Percentiles rank a stretch among this genome's conserved stretches.
Conservation (phyloP, 2,329 filamentous ascomycete genomes). For the Myriosclerotinia curreyana region DNA sequence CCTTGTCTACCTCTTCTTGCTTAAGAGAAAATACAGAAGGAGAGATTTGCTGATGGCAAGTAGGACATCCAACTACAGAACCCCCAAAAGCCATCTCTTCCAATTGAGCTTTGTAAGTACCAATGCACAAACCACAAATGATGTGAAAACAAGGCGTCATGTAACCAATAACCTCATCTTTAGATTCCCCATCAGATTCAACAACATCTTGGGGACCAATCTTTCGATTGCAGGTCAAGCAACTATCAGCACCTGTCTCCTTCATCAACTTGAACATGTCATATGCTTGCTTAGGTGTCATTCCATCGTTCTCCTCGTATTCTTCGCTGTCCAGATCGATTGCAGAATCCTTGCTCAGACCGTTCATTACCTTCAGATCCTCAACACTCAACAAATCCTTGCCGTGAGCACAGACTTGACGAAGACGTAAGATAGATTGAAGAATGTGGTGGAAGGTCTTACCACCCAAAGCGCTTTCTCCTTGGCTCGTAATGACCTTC, state of each 20-base stretch:
- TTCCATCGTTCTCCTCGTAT: conserved; percentile 49
- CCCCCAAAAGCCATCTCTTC: conserved; percentile 44
- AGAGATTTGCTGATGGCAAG: conserved; percentile 63
- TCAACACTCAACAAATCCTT: conserved; percentile 82
- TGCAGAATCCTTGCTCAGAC: conserved; percentile 77
- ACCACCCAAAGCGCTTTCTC: conserved; percentile 68
- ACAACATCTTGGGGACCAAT: conserved; percentile 57
- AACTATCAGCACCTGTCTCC: conserved; percentile 74
- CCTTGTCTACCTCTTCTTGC: conserved; percentile 40
- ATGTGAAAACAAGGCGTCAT: conserved; percentile 88
- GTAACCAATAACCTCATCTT: conserved; percentile 66
- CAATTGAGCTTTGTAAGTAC: conserved; percentile 54
- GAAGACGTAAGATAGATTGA: conserved; percentile 83
- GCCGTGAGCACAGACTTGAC: conserved; percentile 91
- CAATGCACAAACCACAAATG: conserved; percentile 72
- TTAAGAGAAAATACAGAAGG: conserved; percentile 67
- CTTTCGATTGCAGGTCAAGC: conserved; percentile 65
- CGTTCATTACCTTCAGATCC: conserved; percentile 76
- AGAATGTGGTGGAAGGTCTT: conserved; percentile 92
- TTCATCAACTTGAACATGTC: conserved; percentile 82
- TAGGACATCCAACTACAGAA: conserved; percentile 56
- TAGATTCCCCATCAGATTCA: conserved; percentile 52
- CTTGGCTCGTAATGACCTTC: conserved; percentile 64
- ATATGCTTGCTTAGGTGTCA: conserved; percentile 72
- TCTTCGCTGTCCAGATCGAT: conserved; percentile 84